These are phyloP conservation scores for Neonectria faginata DNA, from an alignment of 2,329 filamentous ascomycete genomes.

Conservation along the genomic window DNA sequence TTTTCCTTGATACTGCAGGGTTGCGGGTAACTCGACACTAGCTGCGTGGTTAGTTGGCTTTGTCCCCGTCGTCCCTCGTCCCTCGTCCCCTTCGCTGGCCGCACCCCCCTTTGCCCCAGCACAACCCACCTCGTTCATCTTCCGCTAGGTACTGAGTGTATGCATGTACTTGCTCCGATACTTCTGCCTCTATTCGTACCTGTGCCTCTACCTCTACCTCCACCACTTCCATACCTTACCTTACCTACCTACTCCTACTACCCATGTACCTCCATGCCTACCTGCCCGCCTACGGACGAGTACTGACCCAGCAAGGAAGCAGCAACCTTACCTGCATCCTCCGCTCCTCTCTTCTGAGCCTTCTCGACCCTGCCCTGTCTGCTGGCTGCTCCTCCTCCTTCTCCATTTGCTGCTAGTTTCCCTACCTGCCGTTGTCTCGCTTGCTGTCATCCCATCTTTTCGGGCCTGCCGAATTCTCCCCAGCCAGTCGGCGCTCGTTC, in stretches of 20 bases:
- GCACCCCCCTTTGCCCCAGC: slow-evolving; percentile 35
- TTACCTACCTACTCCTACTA: slow-evolving; percentile 15
- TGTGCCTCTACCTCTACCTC: slow-evolving; percentile 19
- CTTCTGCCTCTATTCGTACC: not conserved
- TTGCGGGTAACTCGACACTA: slow-evolving; percentile 43
- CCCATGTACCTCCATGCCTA: slow-evolving; percentile 29
- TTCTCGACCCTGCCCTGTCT: slow-evolving; percentile 31
- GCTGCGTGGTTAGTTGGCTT: slow-evolving; percentile 36
- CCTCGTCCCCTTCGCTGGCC: slow-evolving; percentile 29
- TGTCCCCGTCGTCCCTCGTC: slow-evolving; percentile 15
- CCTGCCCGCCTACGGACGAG: slow-evolving; percentile 17
- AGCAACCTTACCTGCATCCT: slow-evolving; percentile 26
- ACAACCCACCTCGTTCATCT: slow-evolving; percentile 34
- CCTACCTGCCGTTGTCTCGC: slow-evolving; percentile 35
- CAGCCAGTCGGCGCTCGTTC: slow-evolving; percentile 44
- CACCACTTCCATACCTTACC: slow-evolving; percentile 31
- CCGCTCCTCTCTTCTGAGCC: not conserved
- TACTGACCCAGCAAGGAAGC: slow-evolving; percentile 33
- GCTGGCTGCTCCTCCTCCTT: slow-evolving; percentile 28
- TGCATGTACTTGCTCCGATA: slow-evolving; percentile 23
- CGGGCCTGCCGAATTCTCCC: slow-evolving; percentile 37
- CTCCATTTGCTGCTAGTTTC: slow-evolving; percentile 31
- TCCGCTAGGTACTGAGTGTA: slow-evolving; percentile 31
- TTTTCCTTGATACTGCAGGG: slow-evolving; percentile 40
- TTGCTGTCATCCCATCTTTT: slow-evolving; percentile 44